Percentiles rank a stretch among this genome's conserved stretches.
Conservation (phyloP, 1,284 basidiomycete species). For the Ceratobasidium sp. region DNA sequence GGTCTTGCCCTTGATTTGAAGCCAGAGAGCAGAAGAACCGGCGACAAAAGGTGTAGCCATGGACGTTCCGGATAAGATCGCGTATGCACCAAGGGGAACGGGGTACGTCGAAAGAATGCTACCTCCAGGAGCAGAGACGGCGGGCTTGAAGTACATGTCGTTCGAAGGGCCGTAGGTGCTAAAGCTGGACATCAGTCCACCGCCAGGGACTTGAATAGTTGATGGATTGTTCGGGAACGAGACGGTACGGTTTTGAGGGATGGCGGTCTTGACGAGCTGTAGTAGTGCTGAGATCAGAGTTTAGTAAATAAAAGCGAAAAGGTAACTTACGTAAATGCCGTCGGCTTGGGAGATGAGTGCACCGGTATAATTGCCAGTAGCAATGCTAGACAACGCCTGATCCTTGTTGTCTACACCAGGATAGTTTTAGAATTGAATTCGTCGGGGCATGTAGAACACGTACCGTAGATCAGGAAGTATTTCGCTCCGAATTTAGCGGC, state of each 20-base stretch:
- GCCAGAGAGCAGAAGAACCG: constrained; percentile 74
- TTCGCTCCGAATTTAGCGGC: constrained; percentile 66
- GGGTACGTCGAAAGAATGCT: constrained; percentile 72
- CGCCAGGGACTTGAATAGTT: constrained; percentile 59
- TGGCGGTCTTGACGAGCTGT: neutral
- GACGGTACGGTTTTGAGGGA: neutral
- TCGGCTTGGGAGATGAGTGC: constrained; percentile 48
- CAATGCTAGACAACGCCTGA: constrained; percentile 39
- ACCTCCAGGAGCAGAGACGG: constrained; percentile 72
- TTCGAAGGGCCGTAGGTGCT: constrained; percentile 71
- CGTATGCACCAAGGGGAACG: constrained; percentile 54
- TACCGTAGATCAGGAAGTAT: constrained; percentile 65
- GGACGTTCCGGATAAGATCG: constrained; percentile 60
- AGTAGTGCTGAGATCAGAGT: neutral
- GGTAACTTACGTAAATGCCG: constrained; percentile 55
- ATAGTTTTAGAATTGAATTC: neutral
- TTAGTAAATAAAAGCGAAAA: constrained; percentile 58
- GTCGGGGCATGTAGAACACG: too few relatives aligned
- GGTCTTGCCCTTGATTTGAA: constrained; percentile 67
- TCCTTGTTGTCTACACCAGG: constrained; percentile 24
- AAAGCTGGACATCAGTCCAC: constrained; percentile 69
- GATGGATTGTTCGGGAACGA: constrained; percentile 12
- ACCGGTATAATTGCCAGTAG: constrained; percentile 56
- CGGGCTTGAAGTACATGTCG: constrained; percentile 71
- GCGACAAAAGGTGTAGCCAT: constrained; percentile 71